phyloP scores from a whole-genome alignment of 2,329 filamentous ascomycete genomes.

The Davidsoniella eucalypti region DNA sequence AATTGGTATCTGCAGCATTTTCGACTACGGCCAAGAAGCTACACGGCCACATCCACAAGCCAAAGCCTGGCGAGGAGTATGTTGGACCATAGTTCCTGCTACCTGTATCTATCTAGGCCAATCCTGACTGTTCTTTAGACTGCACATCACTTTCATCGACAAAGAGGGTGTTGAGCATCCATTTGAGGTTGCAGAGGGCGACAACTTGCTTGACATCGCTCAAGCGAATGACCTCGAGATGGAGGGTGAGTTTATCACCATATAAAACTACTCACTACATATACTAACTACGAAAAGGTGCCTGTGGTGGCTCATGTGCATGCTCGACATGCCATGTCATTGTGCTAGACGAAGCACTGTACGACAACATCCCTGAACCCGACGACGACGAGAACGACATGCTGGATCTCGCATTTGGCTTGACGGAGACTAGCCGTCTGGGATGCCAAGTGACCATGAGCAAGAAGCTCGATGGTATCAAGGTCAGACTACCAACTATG shows the following conservation, averaged over 20 bases:
- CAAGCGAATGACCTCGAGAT: constrained; percentile 92
- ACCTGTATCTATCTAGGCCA: not conserved
- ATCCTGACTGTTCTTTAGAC: constrained; percentile 29
- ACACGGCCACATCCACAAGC: constrained; percentile 70
- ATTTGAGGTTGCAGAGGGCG: constrained; percentile 66
- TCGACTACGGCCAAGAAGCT: constrained; percentile 40
- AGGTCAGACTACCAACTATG: constrained; percentile 77
- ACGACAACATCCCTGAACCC: constrained; percentile 62
- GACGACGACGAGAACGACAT: constrained; percentile 78
- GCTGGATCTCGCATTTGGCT: constrained; percentile 76
- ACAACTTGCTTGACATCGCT: constrained; percentile 89
- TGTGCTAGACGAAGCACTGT: constrained; percentile 54
- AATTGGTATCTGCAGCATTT: constrained; percentile 28
- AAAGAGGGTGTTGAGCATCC: constrained; percentile 67
- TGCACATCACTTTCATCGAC: constrained; percentile 83
- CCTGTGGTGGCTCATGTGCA: constrained; percentile 85
- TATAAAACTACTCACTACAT: not conserved
- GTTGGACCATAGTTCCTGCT: constrained; percentile 18
- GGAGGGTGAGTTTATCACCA: constrained; percentile 48
- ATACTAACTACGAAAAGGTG: constrained; percentile 29
- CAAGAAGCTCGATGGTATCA: constrained; percentile 73
- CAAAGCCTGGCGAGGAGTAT: constrained; percentile 85
- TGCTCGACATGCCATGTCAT: constrained; percentile 91
- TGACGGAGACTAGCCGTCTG: constrained; percentile 69
- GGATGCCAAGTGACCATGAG: constrained; percentile 88